Percentiles rank a stretch among this genome's conserved stretches.
phyloP scores from a whole-genome alignment of 257 asterid species.

The Nicotiana attenuata region DNA sequence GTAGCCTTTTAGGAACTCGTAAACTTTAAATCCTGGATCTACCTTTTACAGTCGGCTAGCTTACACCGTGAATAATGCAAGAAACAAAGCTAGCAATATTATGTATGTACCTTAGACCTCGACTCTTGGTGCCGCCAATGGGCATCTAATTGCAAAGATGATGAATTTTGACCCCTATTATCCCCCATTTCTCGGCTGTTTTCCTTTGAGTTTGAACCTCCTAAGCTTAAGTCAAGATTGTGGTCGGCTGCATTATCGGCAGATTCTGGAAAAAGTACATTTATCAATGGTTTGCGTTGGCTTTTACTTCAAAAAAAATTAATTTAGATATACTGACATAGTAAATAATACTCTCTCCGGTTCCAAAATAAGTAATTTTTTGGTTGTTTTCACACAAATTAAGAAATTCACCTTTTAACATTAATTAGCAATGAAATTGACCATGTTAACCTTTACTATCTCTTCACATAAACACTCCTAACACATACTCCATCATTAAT shows the following conservation, averaged over 20 bases:
- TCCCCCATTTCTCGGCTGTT: constrained; percentile 18
- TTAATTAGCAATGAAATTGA: too few relatives aligned
- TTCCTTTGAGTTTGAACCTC: constrained; percentile 42
- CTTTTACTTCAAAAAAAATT: background rate
- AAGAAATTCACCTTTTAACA: too few relatives aligned
- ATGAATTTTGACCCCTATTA: constrained; percentile 28
- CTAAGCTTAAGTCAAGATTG: constrained; percentile 70
- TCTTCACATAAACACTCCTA: too few relatives aligned
- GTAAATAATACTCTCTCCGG: background rate
- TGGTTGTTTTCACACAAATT: too few relatives aligned
- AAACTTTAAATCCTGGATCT: too few relatives aligned
- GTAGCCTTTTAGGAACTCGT: too few relatives aligned
- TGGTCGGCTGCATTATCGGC: constrained; percentile 37
- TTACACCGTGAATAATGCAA: too few relatives aligned
- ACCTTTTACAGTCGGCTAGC: too few relatives aligned
- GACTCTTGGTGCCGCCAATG: constrained; percentile 52
- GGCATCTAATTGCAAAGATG: constrained; percentile 34
- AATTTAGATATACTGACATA: background rate
- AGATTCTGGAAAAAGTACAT: constrained; percentile 27
- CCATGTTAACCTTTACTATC: too few relatives aligned
- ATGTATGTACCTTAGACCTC: constrained; percentile 15
- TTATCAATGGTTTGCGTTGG: background rate
- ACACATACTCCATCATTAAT: too few relatives aligned
- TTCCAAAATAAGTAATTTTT: too few relatives aligned
- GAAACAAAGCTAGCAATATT: too few relatives aligned